Base-by-base conservation (phyloP, 2,329 filamentous ascomycete genomes). In the Podosphaera aphanis region DNA sequence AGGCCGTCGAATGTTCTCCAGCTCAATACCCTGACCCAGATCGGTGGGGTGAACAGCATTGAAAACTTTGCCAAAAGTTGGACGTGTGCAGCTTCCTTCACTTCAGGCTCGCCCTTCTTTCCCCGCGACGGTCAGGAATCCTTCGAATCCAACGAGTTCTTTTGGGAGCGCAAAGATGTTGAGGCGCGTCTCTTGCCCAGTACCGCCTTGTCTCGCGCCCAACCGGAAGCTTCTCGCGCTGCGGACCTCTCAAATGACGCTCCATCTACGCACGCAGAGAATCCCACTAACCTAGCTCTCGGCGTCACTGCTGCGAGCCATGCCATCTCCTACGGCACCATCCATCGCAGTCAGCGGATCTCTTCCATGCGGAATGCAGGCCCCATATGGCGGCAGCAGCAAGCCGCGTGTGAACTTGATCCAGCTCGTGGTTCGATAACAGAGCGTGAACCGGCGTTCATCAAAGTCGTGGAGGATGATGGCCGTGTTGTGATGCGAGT, bases 41-140 rank as follows among this genome's bases (percentile, higher is more conserved):
- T 83, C 42, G 90, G 88, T 51, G 88, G 88, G 44, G 79, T 86
- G 49, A 95, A 95, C 66, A 92, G 83, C 61, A 81, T 95, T 55
- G 79, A 90, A 57, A 93, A 86, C 56, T 95, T 95, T 59, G 83
- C 86, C 39, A 74, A 81, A 49, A 93, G 83, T 55, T 93, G 85
- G 81, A 83, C 88, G 62, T 77, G 88, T 59, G 88, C 88, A 33
- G 84, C 85, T 21, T 79, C 72, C 47, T 95, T 95, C 61, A 73
- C 76, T 4, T 77, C 82, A 46, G 74, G 77, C 15, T 76, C 77
- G 13, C 79, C 82, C 29, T 84, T 93, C 58, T 67, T 83, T 45
- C 71, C 76, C n/a, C n/a, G 18, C 19, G 25, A 42, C 16, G 40
- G n/a, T 5, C 13, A 5, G 5, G 40, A 27, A 2, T 25, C 19